phyloP scores from a whole-genome alignment of 495 filamentous ascomycete species.

The Terfezia claveryi region DNA sequence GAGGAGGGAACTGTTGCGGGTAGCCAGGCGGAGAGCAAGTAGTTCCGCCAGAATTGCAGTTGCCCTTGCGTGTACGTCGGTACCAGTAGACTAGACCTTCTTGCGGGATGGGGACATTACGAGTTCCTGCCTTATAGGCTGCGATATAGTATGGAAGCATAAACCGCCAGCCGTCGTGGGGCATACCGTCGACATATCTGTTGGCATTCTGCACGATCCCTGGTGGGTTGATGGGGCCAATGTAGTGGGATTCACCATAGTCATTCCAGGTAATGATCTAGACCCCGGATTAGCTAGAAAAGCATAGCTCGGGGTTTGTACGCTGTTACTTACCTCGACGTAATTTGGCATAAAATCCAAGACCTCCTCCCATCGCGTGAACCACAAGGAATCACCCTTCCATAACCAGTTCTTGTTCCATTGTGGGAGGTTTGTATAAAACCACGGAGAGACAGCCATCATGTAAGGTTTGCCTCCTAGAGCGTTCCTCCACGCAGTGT shows the following conservation, averaged over 20 bases:
- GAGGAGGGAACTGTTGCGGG: slow-evolving; percentile 14
- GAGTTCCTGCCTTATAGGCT: slow-evolving; percentile 35
- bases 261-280: slow-evolving; percentile 45
- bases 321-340: slow-evolving; percentile 29
- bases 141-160: slow-evolving; percentile 43
- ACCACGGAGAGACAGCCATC: slow-evolving; percentile 63
- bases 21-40: slow-evolving; percentile 24
- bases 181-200: slow-evolving; percentile 27
- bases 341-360: slow-evolving; percentile 40
- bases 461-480: slow-evolving; percentile 42
- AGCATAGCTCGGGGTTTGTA: not conserved
- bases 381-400: slow-evolving; percentile 49
- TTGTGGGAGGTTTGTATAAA: slow-evolving; percentile 46
- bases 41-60: slow-evolving; percentile 27
- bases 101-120: slow-evolving; percentile 22
- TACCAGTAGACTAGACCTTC: slow-evolving; percentile 45
- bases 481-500: slow-evolving; percentile 30
- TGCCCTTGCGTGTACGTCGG: slow-evolving; percentile 26
- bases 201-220: slow-evolving; percentile 31
- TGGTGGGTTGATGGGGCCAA: slow-evolving; percentile 31
- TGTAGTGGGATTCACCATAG: slow-evolving; percentile 56
- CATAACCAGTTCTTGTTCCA: slow-evolving; percentile 58
- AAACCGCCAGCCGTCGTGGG: slow-evolving; percentile 33
- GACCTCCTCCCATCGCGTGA: slow-evolving; percentile 48
- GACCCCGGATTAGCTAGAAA: not conserved